phyloP scores from a whole-genome alignment of 208 protist genomes.

The Naegleria fowleri region DNA sequence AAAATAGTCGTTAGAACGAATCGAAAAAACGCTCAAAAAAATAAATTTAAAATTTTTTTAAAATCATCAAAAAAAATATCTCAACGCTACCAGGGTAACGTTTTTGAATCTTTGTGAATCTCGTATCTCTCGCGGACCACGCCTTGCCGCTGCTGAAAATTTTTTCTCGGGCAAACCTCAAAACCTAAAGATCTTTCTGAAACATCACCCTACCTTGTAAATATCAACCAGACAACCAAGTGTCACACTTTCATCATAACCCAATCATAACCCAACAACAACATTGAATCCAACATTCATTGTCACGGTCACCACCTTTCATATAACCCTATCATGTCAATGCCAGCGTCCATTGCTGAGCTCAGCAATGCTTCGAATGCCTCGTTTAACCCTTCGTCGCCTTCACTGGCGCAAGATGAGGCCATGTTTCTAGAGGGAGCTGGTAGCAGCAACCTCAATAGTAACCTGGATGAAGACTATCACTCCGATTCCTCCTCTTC shows the following conservation, averaged over 20 bases:
- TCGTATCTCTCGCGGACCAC: background rate
- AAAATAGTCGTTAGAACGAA: background rate
- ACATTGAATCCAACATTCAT: too few relatives aligned
- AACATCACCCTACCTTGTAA: too few relatives aligned
- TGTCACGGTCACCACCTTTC: too few relatives aligned
- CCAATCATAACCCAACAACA: too few relatives aligned
- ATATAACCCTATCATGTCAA: too few relatives aligned
- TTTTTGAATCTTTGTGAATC: background rate
- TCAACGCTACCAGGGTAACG: background rate
- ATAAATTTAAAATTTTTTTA: background rate
- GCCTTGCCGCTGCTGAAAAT: background rate
- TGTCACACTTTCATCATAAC: too few relatives aligned
- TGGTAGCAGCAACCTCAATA: background rate
- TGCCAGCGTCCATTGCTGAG: background rate
- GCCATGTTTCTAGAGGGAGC: background rate
- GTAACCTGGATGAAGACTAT: background rate
- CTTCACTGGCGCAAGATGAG: too few relatives aligned
- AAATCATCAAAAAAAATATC: background rate
- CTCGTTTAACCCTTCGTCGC: too few relatives aligned
- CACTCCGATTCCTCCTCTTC: background rate
- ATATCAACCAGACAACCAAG: too few relatives aligned
- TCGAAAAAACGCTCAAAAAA: background rate
- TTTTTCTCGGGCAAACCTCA: background rate
- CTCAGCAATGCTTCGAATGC: background rate
- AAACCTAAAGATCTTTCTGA: too few relatives aligned